These are phyloP conservation scores for Graphilbum fragrans DNA, from an alignment of 2,329 filamentous ascomycete genomes.

Conservation along the genomic window DNA sequence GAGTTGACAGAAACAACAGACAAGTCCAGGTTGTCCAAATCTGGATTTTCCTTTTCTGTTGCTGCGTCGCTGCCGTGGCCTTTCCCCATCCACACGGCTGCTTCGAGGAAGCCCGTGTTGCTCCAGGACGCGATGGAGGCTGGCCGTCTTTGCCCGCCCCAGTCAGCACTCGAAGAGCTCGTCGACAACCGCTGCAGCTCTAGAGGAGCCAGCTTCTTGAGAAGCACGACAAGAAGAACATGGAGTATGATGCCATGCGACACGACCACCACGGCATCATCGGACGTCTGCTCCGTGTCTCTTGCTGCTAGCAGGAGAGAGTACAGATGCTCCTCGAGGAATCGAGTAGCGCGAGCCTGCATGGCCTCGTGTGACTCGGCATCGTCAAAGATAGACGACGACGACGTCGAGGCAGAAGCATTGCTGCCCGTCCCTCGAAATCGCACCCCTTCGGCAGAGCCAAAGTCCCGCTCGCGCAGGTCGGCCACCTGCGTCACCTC, in stretches of 20 bases:
- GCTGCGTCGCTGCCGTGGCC: too few species aligned
- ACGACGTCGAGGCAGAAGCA: too few species aligned
- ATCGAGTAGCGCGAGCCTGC: slow-evolving; percentile 48
- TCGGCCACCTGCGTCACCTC: slow-evolving; percentile 28
- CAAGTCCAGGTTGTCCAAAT: slow-evolving; percentile 13
- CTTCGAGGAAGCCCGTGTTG: slow-evolving; percentile 38
- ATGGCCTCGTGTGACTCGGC: slow-evolving; percentile 60
- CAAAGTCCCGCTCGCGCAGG: slow-evolving; percentile 65
- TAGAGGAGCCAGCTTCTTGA: slow-evolving; percentile 34
- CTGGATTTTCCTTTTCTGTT: neutral
- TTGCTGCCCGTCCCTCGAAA: slow-evolving; percentile 23
- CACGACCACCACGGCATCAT: slow-evolving; percentile 50
- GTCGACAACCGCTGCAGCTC: slow-evolving; percentile 12
- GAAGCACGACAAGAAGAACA: slow-evolving; percentile 51
- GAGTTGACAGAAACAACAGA: slow-evolving; percentile 53
- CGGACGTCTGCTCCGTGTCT: slow-evolving; percentile 5
- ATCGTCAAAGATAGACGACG: slow-evolving; percentile 20
- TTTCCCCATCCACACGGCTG: neutral
- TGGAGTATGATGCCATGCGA: slow-evolving; percentile 76
- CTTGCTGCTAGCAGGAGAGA: slow-evolving; percentile 33
- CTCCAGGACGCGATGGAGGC: slow-evolving; percentile 27
- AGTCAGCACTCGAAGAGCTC: slow-evolving; percentile 5
- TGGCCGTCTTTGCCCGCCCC: slow-evolving; percentile 6
- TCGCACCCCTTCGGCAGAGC: slow-evolving; percentile 54
- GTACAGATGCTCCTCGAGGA: slow-evolving; percentile 52